Percentiles rank a stretch among this genome's conserved stretches.
Evolutionary conservation across 2,329 filamentous ascomycete species (phyloP).

Genomic region (Penicillium glabrum): DNA sequence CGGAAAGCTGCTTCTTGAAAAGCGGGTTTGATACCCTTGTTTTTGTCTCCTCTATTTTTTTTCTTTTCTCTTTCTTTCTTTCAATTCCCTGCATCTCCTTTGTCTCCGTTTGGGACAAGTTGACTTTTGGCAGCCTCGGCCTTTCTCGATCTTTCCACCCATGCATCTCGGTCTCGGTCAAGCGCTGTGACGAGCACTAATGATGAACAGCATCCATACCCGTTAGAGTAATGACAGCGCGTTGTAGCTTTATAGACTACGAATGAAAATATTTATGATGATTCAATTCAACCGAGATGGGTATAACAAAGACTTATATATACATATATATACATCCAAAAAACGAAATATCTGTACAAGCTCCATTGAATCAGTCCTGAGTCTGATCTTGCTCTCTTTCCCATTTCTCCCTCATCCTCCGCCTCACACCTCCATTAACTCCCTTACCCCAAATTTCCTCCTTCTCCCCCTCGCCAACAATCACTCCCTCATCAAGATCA

Average conservation of each 20-base stretch:
- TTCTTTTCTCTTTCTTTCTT: conserved; percentile 10
- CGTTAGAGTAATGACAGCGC: conserved; percentile 26
- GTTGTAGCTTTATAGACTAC: conserved; percentile 20
- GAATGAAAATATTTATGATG: conserved; percentile 9
- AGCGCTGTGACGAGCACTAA: conserved; percentile 24
- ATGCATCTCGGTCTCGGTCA: conserved; percentile 17
- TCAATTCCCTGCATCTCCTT: conserved; percentile 7
- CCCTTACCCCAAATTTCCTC: conserved; percentile 27
- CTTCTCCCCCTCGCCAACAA: conserved; percentile 9
- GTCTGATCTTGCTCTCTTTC: conserved; percentile 22
- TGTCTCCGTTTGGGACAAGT: conserved; percentile 4
- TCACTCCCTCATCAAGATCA: background rate
- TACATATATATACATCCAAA: background rate
- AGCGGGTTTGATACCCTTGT: conserved; percentile 28
- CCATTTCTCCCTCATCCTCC: conserved; percentile 23
- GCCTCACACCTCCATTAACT: conserved; percentile 20
- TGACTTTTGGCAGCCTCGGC: conserved; percentile 7
- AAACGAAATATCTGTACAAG: background rate
- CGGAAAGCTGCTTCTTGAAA: conserved; percentile 43
- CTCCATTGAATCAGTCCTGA: background rate
- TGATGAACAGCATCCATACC: conserved; percentile 27
- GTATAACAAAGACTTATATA: background rate
- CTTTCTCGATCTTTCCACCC: conserved; percentile 18
- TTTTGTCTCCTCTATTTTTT: background rate
- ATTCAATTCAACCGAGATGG: background rate